Base-by-base conservation (phyloP, 1,284 basidiomycete species). In the Rhodotorula mucilaginosa region DNA sequence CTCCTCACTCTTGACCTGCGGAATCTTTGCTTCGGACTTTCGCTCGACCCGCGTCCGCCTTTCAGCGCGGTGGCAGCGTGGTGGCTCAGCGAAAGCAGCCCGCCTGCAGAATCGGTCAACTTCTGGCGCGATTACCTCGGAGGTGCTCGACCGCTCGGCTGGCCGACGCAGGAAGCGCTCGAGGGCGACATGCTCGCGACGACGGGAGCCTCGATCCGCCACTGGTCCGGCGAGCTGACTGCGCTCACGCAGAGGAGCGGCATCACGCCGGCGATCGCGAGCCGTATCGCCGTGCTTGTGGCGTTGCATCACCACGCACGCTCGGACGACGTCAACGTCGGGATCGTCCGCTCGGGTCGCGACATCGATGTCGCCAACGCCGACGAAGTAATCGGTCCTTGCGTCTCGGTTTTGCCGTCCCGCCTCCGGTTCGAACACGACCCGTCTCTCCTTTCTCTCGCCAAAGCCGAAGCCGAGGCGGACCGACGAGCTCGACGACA, bases 301-400 rank as follows among this genome's bases (percentile, higher is more conserved):
- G 75, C 72, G 5, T 67, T 78, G 26, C 58, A 59, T n/a, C 58
- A 72, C 31, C 73, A 71, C 54, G 46, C 62, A 29, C 8, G 31
- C 13, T 48, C 64, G 26, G 21, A 46, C 31, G 77, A 78, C 58
- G 69, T 77, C 21, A 66, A 67, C 0, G 64, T 78, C 51, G 77
- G 77, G 4, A 70, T 77, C 52, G 76, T 77, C 5, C 74, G 77
- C n/a, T 76, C 73, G 2, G 77, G 77, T 2, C 61, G 77, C 23
- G 77, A 78, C 57, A 69, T 78, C 59, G 76, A 77, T 34, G 58
- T 77, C n/a, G 51, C 58, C 31, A 54, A 67, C 58, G 76, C 77
- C 12, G 77, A 78, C 57, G 72, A 76, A 51, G 58, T 78, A 31
- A 74, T 74, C 46, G 77, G 77, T 7, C 76, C 76, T 8, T 78